Evolutionary conservation across 371 early-diverging fungal genomes (phyloP).

Genomic region (Mucor mucedo): DNA sequence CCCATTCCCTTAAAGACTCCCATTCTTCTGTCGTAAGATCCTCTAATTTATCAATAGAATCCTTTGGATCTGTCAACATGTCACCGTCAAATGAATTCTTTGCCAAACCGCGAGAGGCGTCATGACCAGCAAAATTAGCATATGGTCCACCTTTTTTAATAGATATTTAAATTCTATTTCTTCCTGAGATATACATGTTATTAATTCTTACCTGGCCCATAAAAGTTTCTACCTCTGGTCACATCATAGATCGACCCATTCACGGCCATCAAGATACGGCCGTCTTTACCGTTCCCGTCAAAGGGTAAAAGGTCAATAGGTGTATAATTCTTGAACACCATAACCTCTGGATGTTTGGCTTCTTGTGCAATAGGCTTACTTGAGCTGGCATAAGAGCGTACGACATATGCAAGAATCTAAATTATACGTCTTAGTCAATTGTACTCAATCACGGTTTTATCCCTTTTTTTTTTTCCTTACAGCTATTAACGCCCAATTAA

Average conservation of each 20-base stretch:
- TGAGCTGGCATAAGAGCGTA: slow-evolving; percentile 12
- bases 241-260: slow-evolving; percentile 91
- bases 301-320: slow-evolving; percentile 70
- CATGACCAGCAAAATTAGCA: slow-evolving; percentile 89
- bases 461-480: slow-evolving; percentile 4
- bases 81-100: slow-evolving; percentile 89
- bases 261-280: slow-evolving; percentile 81
- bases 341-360: slow-evolving; percentile 59
- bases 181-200: background rate
- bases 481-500: slow-evolving; percentile 32
- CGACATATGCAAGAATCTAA: slow-evolving; percentile 26
- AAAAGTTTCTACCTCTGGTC: slow-evolving; percentile 82
- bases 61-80: slow-evolving; percentile 72
- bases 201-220: slow-evolving; percentile 79
- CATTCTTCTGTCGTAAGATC: slow-evolving; percentile 80
- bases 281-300: slow-evolving; percentile 53
- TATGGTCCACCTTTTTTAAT: slow-evolving; percentile 75
- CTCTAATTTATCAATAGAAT: slow-evolving; percentile 81
- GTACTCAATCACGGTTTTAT: background rate
- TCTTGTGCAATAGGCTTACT: slow-evolving; percentile 23
- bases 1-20: slow-evolving; percentile 81
- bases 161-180: background rate
- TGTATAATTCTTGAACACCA: slow-evolving; percentile 70
- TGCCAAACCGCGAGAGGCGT: slow-evolving; percentile 87
- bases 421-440: background rate